Percentiles rank a stretch among this genome's conserved stretches.
These are phyloP conservation scores for Rhododendron molle DNA, from an alignment of 148 eudicot genomes.

Conservation along the genomic window DNA sequence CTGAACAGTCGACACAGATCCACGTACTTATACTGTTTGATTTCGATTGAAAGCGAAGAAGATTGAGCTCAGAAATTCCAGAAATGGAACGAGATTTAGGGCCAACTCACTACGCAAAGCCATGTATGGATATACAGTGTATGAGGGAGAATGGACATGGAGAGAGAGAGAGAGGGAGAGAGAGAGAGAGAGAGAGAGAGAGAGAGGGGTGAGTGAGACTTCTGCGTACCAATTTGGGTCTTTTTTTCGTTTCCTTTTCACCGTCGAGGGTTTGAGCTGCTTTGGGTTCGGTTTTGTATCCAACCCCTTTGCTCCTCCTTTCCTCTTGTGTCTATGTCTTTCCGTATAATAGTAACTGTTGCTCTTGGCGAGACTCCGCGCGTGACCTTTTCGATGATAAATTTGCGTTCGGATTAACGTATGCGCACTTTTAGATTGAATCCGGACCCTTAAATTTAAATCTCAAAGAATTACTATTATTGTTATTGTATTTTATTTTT, in stretches of 20 bases:
- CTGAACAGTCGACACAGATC: not conserved
- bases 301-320: not conserved
- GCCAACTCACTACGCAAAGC: not conserved
- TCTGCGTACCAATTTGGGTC: conserved; percentile 1
- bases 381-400: too few relatives aligned
- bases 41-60: not conserved
- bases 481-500: too few relatives aligned
- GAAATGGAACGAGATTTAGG: conserved; percentile 2
- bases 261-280: not conserved
- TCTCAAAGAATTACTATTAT: too few relatives aligned
- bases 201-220: not conserved
- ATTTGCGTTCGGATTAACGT: too few relatives aligned
- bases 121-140: not conserved
- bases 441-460: too few relatives aligned
- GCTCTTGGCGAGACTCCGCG: not conserved
- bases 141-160: not conserved
- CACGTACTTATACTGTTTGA: not conserved
- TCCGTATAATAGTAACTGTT: not conserved
- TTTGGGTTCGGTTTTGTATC: not conserved
- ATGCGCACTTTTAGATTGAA: too few relatives aligned
- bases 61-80: not conserved
- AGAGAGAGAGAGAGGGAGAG: not conserved
- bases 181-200: not conserved
- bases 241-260: not conserved
- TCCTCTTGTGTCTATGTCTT: not conserved